Evolutionary conservation across 257 asterid species (phyloP).

Genomic region (Solanum etuberosum): DNA sequence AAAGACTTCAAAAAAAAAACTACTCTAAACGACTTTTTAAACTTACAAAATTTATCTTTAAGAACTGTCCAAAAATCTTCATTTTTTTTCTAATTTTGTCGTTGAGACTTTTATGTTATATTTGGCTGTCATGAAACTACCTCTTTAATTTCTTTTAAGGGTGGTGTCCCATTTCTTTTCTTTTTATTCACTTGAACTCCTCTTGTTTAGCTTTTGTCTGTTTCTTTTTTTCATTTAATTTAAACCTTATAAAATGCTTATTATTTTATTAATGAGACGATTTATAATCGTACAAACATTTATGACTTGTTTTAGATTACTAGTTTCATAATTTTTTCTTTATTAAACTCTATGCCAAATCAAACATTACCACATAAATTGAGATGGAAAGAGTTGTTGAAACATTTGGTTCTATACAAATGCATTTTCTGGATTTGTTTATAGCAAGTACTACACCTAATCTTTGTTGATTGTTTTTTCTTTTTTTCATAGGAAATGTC

Average conservation of each 20-base stretch:
- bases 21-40: too few species aligned
- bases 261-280: too few species aligned
- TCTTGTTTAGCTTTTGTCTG: neutral
- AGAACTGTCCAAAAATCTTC: too few species aligned
- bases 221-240: too few species aligned
- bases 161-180: neutral
- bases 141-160: too few species aligned
- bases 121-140: too few species aligned
- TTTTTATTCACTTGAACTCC: neutral
- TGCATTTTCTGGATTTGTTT: neutral
- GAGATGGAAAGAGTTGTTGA: neutral
- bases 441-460: neutral
- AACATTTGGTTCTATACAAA: neutral
- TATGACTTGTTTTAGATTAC: neutral
- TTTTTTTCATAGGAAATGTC: constrained; percentile 44
- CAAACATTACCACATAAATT: neutral
- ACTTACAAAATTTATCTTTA: too few species aligned
- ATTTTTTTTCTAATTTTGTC: too few species aligned
- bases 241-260: neutral
- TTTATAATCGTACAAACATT: neutral
- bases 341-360: neutral
- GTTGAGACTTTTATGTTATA: too few species aligned
- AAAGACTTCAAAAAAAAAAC: too few species aligned
- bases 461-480: neutral
- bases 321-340: neutral